Evolutionary conservation across 1,284 basidiomycete species (phyloP), one percentile per base, ranked within the genome.

Genomic region (Ceratobasidium sp.): DNA sequence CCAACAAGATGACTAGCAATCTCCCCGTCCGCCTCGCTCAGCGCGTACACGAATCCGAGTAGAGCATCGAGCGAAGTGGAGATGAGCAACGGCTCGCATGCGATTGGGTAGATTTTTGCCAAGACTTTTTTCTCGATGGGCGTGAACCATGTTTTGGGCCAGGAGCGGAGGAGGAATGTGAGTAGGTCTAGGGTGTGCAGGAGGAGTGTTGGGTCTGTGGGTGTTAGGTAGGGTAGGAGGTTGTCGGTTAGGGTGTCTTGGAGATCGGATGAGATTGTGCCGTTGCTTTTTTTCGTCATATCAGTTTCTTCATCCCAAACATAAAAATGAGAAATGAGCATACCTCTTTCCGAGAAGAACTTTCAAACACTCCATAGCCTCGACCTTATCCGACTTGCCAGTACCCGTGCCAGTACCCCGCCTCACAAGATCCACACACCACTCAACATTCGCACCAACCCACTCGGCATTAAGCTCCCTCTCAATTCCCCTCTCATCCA

Each of bases 1-100:
- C 91, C 92, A 12, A 94, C 90, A 15, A 94, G 86, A 80, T 94
- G 93, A 0, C 91, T 91, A 13, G 93, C 90, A 80, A 95, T 94
- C 84, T 94, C 90, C 80, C 89, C 87, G 81, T 97, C 95, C 0
- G 94, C 94, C 78, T 89, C 87, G n/a, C 96, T 93, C 42, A 96
- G 90, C 0, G 91, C 89, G 0, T 87, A 87, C 83, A 95, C 95
- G 89, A 99, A 98, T 15, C 86, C 86, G 64, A 95, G 88, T 7
- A 98, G 86, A 0, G 94, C 90, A 54, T 98, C 96, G 33, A 97
- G 90, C 2, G 93, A 89, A 1, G 89, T 85, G 67, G 94, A 90
- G 23, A 95, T 86, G 46, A 94, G 88, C 33, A 33, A 33, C 0
- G 96, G 92, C 0, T 95, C 95, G 82, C 92, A 90, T 2, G 96